phyloP scores from a whole-genome alignment of 2,329 filamentous ascomycete species.

The Trichoderma atroviride region DNA sequence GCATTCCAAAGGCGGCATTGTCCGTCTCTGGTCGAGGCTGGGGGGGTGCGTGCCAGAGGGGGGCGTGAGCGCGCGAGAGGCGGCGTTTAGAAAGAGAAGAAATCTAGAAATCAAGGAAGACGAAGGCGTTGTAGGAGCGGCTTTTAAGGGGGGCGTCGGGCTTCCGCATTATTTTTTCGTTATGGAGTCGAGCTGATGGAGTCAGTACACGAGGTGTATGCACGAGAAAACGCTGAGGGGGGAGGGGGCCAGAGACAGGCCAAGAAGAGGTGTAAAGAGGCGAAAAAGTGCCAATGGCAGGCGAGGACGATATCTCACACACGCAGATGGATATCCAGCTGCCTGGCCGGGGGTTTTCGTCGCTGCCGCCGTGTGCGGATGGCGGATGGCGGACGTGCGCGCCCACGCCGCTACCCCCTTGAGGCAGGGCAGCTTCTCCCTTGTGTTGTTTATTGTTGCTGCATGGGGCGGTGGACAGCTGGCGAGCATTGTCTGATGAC shows the following conservation, averaged over 20 bases:
- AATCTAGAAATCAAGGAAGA: background rate
- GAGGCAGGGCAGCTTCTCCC: background rate
- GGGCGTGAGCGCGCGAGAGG: constrained; percentile 2
- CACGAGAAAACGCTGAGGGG: background rate
- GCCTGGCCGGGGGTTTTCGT: constrained; percentile 7
- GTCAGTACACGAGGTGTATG: constrained; percentile 2
- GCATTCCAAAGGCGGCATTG: constrained; percentile 41
- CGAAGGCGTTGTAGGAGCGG: background rate
- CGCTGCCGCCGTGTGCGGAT: constrained; percentile 3
- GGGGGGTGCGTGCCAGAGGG: constrained; percentile 25
- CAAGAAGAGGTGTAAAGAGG: background rate
- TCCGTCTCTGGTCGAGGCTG: constrained; percentile 40
- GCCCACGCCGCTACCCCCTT: constrained; percentile 6
- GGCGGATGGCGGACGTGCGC: constrained; percentile 9
- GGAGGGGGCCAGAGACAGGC: background rate
- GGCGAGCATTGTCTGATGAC: constrained; percentile 4
- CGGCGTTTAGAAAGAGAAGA: background rate
- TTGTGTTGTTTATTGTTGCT: background rate
- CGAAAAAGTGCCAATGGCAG: background rate
- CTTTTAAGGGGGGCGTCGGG: background rate
- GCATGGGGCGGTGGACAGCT: constrained; percentile 1
- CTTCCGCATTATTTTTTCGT: background rate
- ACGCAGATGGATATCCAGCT: background rate
- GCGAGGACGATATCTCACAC: constrained; percentile 1
- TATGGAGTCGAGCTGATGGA: background rate